Evolutionary conservation across 441 rosid species (phyloP).

Genomic region (Mallotus japonicus): DNA sequence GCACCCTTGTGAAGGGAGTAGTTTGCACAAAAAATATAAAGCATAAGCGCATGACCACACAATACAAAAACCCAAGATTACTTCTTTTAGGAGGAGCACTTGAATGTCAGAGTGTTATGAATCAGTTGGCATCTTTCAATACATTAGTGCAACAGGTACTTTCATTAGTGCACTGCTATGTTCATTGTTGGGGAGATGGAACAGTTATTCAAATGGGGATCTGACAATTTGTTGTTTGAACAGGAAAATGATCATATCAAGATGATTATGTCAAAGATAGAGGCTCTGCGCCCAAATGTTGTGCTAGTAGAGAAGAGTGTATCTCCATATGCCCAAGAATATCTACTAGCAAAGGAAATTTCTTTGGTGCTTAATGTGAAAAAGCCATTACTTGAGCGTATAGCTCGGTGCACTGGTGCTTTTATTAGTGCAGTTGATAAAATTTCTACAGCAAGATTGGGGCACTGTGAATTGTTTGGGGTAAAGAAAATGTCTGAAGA

Average conservation of each 20-base stretch:
- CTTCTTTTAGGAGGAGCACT: conserved; percentile 92
- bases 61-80: conserved; percentile 79
- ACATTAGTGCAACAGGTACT: conserved; percentile 86
- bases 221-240: conserved; percentile 25
- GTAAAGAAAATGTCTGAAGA: conserved; percentile 71
- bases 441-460: conserved; percentile 55
- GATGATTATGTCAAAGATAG: conserved; percentile 73
- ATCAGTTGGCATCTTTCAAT: conserved; percentile 83
- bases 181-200: background rate
- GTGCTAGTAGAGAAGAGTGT: conserved; percentile 90
- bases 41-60: conserved; percentile 97
- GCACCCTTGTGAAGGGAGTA: conserved; percentile 72
- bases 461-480: conserved; percentile 79
- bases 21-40: conserved; percentile 93
- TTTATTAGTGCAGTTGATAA: conserved; percentile 57
- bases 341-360: conserved; percentile 79
- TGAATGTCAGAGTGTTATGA: conserved; percentile 71
- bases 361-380: conserved; percentile 90
- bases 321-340: conserved; percentile 78
- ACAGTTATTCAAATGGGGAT: conserved; percentile 14
- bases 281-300: conserved; percentile 87
- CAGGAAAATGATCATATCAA: conserved; percentile 91
- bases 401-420: conserved; percentile 93
- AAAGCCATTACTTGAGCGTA: conserved; percentile 72
- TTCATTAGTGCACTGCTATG: background rate